Conservation (phyloP, 1,284 basidiomycete species). For the Cutaneotrichosporon sp. region DNA sequence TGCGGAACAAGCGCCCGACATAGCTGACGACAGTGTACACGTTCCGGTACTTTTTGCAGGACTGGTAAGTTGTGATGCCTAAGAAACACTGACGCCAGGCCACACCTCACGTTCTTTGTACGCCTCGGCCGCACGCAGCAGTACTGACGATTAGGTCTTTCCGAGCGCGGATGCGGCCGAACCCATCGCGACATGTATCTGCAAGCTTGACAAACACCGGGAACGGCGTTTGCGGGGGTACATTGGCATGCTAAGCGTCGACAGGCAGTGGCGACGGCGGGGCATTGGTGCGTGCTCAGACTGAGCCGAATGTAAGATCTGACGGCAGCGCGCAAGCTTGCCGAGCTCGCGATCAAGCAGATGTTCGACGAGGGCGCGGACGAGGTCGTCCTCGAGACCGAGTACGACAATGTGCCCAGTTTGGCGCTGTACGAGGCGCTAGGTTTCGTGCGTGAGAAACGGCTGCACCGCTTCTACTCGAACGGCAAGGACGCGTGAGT, state of each 20-base stretch:
- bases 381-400: slow-evolving; percentile 95
- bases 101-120: slow-evolving; percentile 85
- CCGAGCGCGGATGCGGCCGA: slow-evolving; percentile 25
- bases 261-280: slow-evolving; percentile 69
- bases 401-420: slow-evolving; percentile 84
- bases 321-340: slow-evolving; percentile 58
- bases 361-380: slow-evolving; percentile 77
- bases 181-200: slow-evolving; percentile 86
- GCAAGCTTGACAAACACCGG: slow-evolving; percentile 85
- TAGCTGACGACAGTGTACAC: slow-evolving; percentile 39
- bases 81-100: slow-evolving; percentile 70
- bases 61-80: slow-evolving; percentile 60
- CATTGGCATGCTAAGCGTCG: slow-evolving; percentile 94
- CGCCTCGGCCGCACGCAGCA: background rate
- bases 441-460: slow-evolving; percentile 93
- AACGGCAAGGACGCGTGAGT: slow-evolving; percentile 57
- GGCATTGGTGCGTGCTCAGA: slow-evolving; percentile 58
- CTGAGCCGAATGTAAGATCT: background rate
- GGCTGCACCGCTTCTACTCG: slow-evolving; percentile 89
- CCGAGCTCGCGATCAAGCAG: slow-evolving; percentile 66
- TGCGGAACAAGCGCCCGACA: background rate
- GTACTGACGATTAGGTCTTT: slow-evolving; percentile 25
- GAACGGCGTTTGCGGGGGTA: slow-evolving; percentile 79
- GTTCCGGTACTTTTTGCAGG: slow-evolving; percentile 79
- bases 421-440: slow-evolving; percentile 83